Percentiles rank a stretch among this genome's conserved stretches.
Evolutionary conservation across 2,329 filamentous ascomycete genomes (phyloP).

Genomic region (Diaporthe sp.): DNA sequence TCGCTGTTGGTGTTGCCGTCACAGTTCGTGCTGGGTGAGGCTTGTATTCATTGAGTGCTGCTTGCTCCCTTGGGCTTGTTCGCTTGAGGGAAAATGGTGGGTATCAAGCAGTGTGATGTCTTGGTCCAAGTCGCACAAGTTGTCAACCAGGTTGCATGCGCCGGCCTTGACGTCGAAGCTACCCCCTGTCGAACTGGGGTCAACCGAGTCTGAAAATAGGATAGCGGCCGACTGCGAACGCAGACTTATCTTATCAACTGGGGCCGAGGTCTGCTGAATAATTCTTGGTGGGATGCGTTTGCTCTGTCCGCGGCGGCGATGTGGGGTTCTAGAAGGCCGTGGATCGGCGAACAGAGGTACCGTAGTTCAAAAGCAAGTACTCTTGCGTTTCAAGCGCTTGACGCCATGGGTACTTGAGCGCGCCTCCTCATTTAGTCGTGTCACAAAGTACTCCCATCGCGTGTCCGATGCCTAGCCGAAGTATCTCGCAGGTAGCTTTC

Average conservation of each 20-base stretch:
- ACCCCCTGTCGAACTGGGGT: neutral
- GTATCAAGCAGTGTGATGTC: neutral
- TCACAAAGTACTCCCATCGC: neutral
- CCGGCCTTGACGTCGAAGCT: neutral
- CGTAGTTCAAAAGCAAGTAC: neutral
- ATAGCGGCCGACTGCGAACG: constrained; percentile 3
- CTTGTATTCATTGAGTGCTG: neutral
- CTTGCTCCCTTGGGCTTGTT: neutral
- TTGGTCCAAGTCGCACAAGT: neutral
- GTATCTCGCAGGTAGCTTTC: neutral
- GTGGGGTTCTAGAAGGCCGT: constrained; percentile 34
- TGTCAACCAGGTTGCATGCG: neutral
- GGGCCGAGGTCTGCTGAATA: constrained; percentile 24
- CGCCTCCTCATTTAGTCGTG: neutral
- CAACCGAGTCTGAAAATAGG: neutral
- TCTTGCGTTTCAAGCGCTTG: neutral
- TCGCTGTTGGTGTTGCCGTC: neutral
- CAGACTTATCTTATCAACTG: constrained; percentile 2
- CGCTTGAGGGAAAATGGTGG: neutral
- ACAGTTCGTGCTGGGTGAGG: neutral
- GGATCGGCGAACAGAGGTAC: constrained; percentile 30
- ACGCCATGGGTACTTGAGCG: neutral
- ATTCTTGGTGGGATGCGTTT: constrained; percentile 14
- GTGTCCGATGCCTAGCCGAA: no score
- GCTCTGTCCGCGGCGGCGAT: neutral